A percentile compares a stretch with the other conserved stretches of the same genome.
phyloP scores from a whole-genome alignment of 2,329 filamentous ascomycete genomes.

The Rhynchosporium graminicola region DNA sequence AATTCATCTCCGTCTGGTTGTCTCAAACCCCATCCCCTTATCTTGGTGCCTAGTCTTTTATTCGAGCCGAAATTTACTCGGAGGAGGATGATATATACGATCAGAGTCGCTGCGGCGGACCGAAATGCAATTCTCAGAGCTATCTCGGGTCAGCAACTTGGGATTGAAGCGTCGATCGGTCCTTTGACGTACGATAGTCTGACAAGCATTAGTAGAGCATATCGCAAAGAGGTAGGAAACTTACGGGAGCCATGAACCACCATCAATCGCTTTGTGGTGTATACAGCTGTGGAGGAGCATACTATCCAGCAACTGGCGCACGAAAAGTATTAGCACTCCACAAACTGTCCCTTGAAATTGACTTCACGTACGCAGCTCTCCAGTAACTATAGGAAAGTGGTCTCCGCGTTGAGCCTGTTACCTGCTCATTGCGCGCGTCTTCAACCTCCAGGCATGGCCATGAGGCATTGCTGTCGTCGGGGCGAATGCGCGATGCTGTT shows the following conservation, averaged over 20 bases:
- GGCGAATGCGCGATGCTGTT: not conserved
- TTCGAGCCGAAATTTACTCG: slow-evolving; percentile 10
- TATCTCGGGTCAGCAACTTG: slow-evolving; percentile 14
- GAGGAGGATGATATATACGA: slow-evolving; percentile 24
- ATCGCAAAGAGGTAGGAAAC: slow-evolving; percentile 5
- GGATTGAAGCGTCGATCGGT: not conserved
- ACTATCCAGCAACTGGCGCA: slow-evolving; percentile 22
- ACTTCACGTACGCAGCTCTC: not conserved
- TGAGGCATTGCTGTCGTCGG: not conserved
- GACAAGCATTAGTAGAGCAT: slow-evolving; percentile 19
- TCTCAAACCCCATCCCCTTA: slow-evolving; percentile 21
- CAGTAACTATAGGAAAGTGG: not conserved
- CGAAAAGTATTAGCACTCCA: not conserved
- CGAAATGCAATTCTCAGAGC: slow-evolving; percentile 32
- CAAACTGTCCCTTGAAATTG: not conserved
- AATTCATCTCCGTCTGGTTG: slow-evolving; percentile 19
- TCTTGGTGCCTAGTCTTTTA: slow-evolving; percentile 4
- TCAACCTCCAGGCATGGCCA: not conserved
- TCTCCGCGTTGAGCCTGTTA: not conserved
- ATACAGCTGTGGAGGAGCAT: slow-evolving; percentile 28
- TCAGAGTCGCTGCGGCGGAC: slow-evolving; percentile 19
- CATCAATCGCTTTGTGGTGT: slow-evolving; percentile 30
- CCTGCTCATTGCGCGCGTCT: not conserved
- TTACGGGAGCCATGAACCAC: slow-evolving; percentile 31
- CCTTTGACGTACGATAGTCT: slow-evolving; percentile 31